These are phyloP conservation scores for Phytopythium boreale DNA, from an alignment of 352 stramenopile species.

Conservation along the genomic window DNA sequence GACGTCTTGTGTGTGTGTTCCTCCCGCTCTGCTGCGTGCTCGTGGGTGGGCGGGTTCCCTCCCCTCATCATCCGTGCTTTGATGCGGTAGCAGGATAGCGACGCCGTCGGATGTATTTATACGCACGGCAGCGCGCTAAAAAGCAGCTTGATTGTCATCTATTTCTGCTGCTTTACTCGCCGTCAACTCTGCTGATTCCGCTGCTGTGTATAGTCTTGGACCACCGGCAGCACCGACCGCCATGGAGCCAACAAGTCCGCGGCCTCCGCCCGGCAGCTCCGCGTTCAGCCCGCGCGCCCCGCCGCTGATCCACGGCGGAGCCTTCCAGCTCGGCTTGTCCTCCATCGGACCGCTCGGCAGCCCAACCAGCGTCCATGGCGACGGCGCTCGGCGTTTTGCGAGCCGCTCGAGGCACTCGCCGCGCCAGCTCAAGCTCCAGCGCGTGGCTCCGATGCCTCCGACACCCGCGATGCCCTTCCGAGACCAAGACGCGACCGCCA, in stretches of 20 bases:
- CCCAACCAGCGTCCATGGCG: neutral
- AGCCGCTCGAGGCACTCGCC: constrained; percentile 21
- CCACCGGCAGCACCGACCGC: neutral
- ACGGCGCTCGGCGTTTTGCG: neutral
- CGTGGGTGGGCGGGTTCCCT: too few species aligned
- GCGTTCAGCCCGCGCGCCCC: constrained; percentile 3
- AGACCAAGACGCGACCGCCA: constrained; percentile 20
- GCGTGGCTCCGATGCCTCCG: constrained; percentile 17
- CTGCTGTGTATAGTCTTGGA: neutral
- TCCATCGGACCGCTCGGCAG: neutral
- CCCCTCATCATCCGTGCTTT: too few species aligned
- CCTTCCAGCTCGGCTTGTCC: neutral
- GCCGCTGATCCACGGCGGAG: neutral
- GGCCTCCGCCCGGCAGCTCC: neutral
- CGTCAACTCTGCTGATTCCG: neutral
- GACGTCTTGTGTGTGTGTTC: neutral
- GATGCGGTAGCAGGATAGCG: neutral
- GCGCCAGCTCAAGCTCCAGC: constrained; percentile 32
- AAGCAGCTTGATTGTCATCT: neutral
- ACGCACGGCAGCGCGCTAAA: neutral
- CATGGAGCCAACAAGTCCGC: constrained; percentile 1
- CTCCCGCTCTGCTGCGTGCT: neutral
- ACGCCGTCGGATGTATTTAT: neutral
- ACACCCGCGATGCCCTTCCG: constrained; percentile 17
- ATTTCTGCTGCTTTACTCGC: neutral